Base-by-base conservation (phyloP, 2,329 filamentous ascomycete genomes). In the Aspergillus calidoustus region DNA sequence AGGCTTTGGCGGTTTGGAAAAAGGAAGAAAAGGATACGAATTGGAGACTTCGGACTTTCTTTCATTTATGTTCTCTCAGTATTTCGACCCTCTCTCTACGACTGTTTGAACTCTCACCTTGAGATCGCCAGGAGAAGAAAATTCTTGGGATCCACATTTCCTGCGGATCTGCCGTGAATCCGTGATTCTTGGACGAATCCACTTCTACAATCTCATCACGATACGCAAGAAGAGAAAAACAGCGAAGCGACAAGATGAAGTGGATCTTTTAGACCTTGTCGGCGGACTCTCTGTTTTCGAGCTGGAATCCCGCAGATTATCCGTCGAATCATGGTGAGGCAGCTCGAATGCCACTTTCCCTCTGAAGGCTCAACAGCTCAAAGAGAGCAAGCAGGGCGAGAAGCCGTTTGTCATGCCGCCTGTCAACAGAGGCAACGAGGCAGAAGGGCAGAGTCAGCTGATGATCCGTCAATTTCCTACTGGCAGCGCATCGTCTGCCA, bases 71-170 rank as follows among this genome's bases (percentile, higher is more conserved):
- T 11, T 41, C 11, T 15, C 11, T 13, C 6, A 41, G 13, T 15
- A 19, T 41, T 15, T 17, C 13, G 3, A 13, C 9, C 13, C 34
- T 13, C 11, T 41, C 34, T 17, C 3, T 38, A 6, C 13, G 13
- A 38, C 15, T 41, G 34, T 41, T 41, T 41, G 11, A 41, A 41
- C 34, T 41, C 43, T 25, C 41, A 23, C 30, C 11, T 47, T 41
- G 59, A 23, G 54, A 58, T 57, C 54, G 54, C 54, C 54, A 54
- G 43, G 48, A 57, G 49, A 61, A 61, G 23, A 43, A 23, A 58
- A 30, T 54, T 52, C 50, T 48, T 23, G 49, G 13, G 51, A n/a
- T 54, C 52, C 46, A 60, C 52, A 41, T 23, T 28, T 13, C 4
- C 22, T 41, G 59, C 56, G 59, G 54, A 57, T 57, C 54, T 41